These are phyloP conservation scores for Cryptococcus sp. DNA, from an alignment of 1,284 basidiomycete species.

Conservation along the genomic window DNA sequence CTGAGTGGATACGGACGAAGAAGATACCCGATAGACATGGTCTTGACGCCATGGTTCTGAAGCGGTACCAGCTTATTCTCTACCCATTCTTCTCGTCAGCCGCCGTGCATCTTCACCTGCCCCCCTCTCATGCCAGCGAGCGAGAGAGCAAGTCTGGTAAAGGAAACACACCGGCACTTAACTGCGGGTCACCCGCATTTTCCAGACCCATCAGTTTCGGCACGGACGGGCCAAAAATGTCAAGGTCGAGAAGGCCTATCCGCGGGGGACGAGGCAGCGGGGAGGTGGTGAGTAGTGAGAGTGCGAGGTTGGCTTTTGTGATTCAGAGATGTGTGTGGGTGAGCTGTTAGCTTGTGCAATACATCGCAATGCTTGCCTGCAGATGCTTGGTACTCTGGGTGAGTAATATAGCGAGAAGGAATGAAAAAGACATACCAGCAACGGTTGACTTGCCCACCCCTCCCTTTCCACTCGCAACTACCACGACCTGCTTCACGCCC, in stretches of 20 bases:
- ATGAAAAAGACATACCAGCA: constrained; percentile 58
- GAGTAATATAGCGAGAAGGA: background rate
- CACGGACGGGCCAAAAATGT: constrained; percentile 94
- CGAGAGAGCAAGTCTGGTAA: too few relatives aligned
- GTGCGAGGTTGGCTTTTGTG: constrained; percentile 70
- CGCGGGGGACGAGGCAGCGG: constrained; percentile 49
- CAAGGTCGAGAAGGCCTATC: constrained; percentile 87
- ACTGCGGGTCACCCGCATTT: constrained; percentile 69
- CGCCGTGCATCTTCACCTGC: background rate
- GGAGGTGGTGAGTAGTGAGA: constrained; percentile 48
- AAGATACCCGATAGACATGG: constrained; percentile 94
- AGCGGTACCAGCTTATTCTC: constrained; percentile 78
- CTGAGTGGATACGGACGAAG: constrained; percentile 46
- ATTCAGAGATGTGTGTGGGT: background rate
- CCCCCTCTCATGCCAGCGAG: background rate
- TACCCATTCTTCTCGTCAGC: constrained; percentile 40
- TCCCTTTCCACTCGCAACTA: constrained; percentile 91
- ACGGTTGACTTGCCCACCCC: constrained; percentile 97
- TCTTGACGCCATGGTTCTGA: constrained; percentile 82
- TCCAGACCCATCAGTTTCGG: constrained; percentile 93
- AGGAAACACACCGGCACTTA: constrained; percentile 63
- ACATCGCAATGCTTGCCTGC: background rate
- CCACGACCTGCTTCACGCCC: constrained; percentile 62
- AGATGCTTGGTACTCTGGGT: background rate
- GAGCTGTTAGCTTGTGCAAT: background rate